phyloP scores from a whole-genome alignment of 352 stramenopile genomes.

The Pythium oligandrum region DNA sequence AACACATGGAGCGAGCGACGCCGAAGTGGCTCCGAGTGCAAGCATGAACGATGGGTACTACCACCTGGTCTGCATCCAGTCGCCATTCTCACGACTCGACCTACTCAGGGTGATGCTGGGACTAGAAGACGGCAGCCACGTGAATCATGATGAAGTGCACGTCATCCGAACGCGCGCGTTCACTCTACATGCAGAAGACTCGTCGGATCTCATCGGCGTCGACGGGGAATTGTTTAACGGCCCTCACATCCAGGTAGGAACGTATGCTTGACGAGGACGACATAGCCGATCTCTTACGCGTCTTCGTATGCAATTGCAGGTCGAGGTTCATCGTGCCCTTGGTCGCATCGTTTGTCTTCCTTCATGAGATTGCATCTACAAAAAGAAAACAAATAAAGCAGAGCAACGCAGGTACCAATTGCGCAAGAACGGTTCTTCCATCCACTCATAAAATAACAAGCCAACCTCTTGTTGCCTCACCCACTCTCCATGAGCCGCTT shows the following conservation, averaged over 20 bases:
- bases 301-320: slow-evolving; percentile 5
- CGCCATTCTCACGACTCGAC: slow-evolving; percentile 17
- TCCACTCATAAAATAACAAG: no score
- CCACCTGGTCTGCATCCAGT: slow-evolving; percentile 17
- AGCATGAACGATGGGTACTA: slow-evolving; percentile 31
- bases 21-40: slow-evolving; percentile 22
- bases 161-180: slow-evolving; percentile 34
- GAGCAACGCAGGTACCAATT: no score
- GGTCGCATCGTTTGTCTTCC: slow-evolving; percentile 18
- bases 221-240: slow-evolving; percentile 32
- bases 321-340: slow-evolving; percentile 24
- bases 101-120: slow-evolving; percentile 24
- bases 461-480: neutral
- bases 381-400: no score
- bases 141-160: slow-evolving; percentile 21
- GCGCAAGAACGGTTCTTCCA: no score
- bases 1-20: slow-evolving; percentile 24
- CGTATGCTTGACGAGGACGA: no score
- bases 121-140: slow-evolving; percentile 23
- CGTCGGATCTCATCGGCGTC: slow-evolving; percentile 21
- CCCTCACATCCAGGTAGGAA: slow-evolving; percentile 17
- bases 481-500: slow-evolving; percentile 42
- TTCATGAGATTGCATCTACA: neutral
- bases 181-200: slow-evolving; percentile 24
- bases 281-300: neutral